These are phyloP conservation scores for Quercus glauca DNA, from an alignment of 306 rosid species.

Conservation along the genomic window DNA sequence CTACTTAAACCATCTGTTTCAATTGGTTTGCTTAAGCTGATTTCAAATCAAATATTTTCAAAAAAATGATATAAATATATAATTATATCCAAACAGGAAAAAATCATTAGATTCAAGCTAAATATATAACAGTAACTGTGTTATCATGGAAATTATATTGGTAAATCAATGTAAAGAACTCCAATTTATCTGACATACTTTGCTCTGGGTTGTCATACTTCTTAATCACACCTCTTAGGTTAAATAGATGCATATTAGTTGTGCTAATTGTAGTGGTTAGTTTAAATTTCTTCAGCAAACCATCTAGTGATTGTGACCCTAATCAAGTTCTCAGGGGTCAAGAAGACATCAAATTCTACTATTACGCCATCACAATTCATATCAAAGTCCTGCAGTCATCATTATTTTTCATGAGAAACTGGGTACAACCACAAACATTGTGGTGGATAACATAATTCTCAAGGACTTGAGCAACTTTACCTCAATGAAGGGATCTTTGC, in stretches of 20 bases:
- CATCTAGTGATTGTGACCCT: constrained; percentile 24
- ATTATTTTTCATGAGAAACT: not conserved
- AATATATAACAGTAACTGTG: too few species aligned
- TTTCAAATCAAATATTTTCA: too few species aligned
- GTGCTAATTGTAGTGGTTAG: constrained; percentile 62
- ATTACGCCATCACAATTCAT: constrained; percentile 76
- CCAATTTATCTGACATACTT: constrained; percentile 39
- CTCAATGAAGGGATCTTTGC: too few species aligned
- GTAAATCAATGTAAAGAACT: too few species aligned
- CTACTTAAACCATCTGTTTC: too few species aligned
- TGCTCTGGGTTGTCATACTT: constrained; percentile 82
- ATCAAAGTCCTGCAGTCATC: constrained; percentile 60
- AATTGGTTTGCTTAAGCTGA: too few species aligned
- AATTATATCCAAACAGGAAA: too few species aligned
- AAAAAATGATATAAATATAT: too few species aligned
- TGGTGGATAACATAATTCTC: too few species aligned
- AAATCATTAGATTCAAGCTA: too few species aligned
- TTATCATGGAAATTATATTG: too few species aligned
- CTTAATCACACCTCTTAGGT: constrained; percentile 72
- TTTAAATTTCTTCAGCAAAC: constrained; percentile 58
- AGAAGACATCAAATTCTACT: constrained; percentile 60
- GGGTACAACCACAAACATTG: not conserved
- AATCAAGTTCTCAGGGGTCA: constrained; percentile 53
- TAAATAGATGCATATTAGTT: constrained; percentile 88
- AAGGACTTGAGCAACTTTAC: too few species aligned